Evolutionary conservation across 1,139 yeast genomes (phyloP).

Genomic region (Williopsis jadinii): DNA sequence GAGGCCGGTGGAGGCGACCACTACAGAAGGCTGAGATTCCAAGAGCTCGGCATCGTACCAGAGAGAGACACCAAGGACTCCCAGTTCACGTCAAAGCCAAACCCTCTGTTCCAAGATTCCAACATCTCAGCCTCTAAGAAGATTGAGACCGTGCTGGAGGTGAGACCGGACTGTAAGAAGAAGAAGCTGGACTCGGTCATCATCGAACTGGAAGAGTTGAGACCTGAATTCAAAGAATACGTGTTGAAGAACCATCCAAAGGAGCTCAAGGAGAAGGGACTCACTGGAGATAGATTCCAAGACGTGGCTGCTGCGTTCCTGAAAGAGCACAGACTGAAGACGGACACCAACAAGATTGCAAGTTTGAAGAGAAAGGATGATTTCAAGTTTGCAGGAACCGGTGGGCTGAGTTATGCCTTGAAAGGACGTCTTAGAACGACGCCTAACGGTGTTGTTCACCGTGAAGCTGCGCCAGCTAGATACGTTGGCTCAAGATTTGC

Average conservation of each 20-base stretch:
- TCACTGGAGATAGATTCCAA: constrained; percentile 28
- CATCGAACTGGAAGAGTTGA: constrained; percentile 14
- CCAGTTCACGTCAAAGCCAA: constrained; percentile 9
- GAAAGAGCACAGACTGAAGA: constrained; percentile 10
- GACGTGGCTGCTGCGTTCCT: constrained; percentile 32
- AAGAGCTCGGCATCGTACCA: constrained; percentile 41
- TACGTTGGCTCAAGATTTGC: constrained; percentile 45
- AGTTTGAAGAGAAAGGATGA: constrained; percentile 8
- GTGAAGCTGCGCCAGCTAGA: constrained; percentile 65
- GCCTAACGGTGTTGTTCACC: constrained; percentile 64
- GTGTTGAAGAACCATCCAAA: constrained; percentile 33
- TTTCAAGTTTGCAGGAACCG: constrained; percentile 50
- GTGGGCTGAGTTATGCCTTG: constrained; percentile 65
- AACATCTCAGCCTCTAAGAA: background rate
- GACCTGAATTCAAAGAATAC: constrained; percentile 35
- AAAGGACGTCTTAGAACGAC: constrained; percentile 67
- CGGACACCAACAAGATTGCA: constrained; percentile 20
- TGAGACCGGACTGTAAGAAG: constrained; percentile 3
- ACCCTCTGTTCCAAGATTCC: constrained; percentile 26
- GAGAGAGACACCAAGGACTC: constrained; percentile 12
- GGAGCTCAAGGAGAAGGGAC: constrained; percentile 23
- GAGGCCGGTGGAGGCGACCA: constrained; percentile 39
- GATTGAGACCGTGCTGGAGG: constrained; percentile 2
- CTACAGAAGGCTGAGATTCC: constrained; percentile 43
- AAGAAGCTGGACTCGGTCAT: constrained; percentile 14